Evolutionary conservation across 1,284 basidiomycete species (phyloP).

Genomic region (Malassezia sympodialis): DNA sequence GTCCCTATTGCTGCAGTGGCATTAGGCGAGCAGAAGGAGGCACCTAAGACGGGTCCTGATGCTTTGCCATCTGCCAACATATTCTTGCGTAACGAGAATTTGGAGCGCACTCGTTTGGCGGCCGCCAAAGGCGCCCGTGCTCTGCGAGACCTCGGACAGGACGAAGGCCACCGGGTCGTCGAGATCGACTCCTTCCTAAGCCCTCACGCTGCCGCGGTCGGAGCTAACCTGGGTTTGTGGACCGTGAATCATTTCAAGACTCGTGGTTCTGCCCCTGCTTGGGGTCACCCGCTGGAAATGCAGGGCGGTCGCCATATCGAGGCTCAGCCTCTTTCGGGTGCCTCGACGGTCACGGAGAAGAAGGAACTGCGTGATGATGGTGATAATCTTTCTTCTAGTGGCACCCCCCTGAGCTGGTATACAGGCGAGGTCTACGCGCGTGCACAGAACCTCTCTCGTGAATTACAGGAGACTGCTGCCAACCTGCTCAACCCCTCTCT

Average conservation of each 20-base stretch:
- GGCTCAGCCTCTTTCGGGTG: slow-evolving; percentile 27
- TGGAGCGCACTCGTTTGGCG: slow-evolving; percentile 38
- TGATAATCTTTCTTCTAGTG: slow-evolving; percentile 28
- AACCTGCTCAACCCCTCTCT: slow-evolving; percentile 56
- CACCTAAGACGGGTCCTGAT: slow-evolving; percentile 38
- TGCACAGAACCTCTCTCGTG: slow-evolving; percentile 74
- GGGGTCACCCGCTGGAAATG: slow-evolving; percentile 24
- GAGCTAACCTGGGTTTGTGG: slow-evolving; percentile 40
- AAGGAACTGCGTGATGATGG: slow-evolving; percentile 34
- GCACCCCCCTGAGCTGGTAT: slow-evolving; percentile 38
- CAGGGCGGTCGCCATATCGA: slow-evolving; percentile 40
- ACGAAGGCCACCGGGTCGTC: slow-evolving; percentile 23
- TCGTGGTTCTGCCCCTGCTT: slow-evolving; percentile 30
- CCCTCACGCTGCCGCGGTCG: slow-evolving; percentile 40
- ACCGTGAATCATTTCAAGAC: slow-evolving; percentile 45
- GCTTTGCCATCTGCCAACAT: slow-evolving; percentile 25
- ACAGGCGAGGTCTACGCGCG: slow-evolving; percentile 57
- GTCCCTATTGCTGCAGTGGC: slow-evolving; percentile 35
- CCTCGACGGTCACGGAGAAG: slow-evolving; percentile 26
- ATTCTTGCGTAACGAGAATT: slow-evolving; percentile 41
- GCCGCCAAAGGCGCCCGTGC: slow-evolving; percentile 42
- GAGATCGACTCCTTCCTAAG: slow-evolving; percentile 34
- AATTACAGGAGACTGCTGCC: slow-evolving; percentile 73
- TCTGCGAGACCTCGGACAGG: slow-evolving; percentile 34
- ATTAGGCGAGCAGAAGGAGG: slow-evolving; percentile 34